Conservation (phyloP, 192 early-diverging fungal genomes). For the Chytriomyces sp. region DNA sequence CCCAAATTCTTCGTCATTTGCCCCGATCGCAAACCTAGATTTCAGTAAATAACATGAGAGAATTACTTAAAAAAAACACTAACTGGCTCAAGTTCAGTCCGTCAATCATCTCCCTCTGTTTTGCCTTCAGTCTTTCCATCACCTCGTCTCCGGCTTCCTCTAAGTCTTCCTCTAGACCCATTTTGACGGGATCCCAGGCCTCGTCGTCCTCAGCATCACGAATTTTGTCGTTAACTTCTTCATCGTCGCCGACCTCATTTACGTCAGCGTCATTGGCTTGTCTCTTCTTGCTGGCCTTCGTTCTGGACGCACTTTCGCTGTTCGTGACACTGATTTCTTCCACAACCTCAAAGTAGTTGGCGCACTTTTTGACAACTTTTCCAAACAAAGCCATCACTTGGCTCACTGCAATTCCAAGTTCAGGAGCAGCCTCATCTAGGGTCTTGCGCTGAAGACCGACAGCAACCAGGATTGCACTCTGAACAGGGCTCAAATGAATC, state of each 20-base stretch:
- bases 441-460: conserved; percentile 92
- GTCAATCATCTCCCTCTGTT: conserved; percentile 81
- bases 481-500: conserved; percentile 81
- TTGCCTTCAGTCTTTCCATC: conserved; percentile 62
- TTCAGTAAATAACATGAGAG: not conserved
- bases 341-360: conserved; percentile 64
- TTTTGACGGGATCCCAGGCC: conserved; percentile 83
- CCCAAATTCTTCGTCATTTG: conserved; percentile 72
- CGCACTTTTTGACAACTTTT: conserved; percentile 89
- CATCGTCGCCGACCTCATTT: conserved; percentile 26
- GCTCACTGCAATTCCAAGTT: conserved; percentile 76
- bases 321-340: conserved; percentile 55
- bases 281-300: conserved; percentile 32
- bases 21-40: conserved; percentile 70
- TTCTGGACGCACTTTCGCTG: conserved; percentile 38
- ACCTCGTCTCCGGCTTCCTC: conserved; percentile 78
- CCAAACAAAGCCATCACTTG: conserved; percentile 94
- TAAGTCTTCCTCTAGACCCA: conserved; percentile 81
- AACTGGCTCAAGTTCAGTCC: conserved; percentile 74
- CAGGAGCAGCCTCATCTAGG: conserved; percentile 85
- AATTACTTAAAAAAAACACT: conserved; percentile 28
- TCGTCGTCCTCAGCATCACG: conserved; percentile 76
- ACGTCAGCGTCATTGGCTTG: conserved; percentile 34
- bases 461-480: conserved; percentile 83
- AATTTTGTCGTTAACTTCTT: conserved; percentile 40